Percentiles rank a stretch among this genome's conserved stretches.
Conservation (phyloP, 164 flowering plant genomes). For the Chimonanthus salicifolius region DNA sequence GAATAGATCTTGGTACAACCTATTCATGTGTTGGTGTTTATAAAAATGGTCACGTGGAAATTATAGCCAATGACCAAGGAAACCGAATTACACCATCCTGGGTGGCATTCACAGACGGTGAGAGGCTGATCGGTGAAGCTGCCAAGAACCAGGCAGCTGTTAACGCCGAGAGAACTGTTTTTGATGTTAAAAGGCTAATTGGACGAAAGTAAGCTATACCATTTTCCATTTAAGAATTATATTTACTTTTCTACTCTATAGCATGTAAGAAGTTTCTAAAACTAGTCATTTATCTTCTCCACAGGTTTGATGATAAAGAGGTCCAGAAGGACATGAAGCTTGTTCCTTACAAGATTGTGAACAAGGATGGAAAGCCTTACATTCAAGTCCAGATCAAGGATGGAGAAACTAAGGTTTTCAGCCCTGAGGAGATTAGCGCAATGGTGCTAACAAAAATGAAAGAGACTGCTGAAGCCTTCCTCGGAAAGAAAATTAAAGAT, state of each 20-base stretch:
- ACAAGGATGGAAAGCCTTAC: conserved; percentile 89
- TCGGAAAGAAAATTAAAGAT: conserved; percentile 90
- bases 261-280: background rate
- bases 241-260: background rate
- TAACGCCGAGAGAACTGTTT: conserved; percentile 43
- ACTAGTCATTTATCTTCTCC: background rate
- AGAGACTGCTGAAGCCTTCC: conserved; percentile 93
- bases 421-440: conserved; percentile 92
- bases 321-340: conserved; percentile 87
- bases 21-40: conserved; percentile 92
- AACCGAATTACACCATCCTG: conserved; percentile 88
- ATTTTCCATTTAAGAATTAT: background rate
- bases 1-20: conserved; percentile 83
- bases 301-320: conserved; percentile 84
- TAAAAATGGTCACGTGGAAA: conserved; percentile 78
- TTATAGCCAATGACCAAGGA: conserved; percentile 89
- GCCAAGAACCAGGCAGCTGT: conserved; percentile 52
- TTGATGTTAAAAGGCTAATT: conserved; percentile 43
- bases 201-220: conserved; percentile 36
- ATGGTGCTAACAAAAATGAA: conserved; percentile 85
- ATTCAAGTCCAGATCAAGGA: conserved; percentile 70
- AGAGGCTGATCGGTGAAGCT: conserved; percentile 79
- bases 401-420: conserved; percentile 78
- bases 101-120: conserved; percentile 76
- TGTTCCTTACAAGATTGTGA: conserved; percentile 74